These are phyloP conservation scores for Phycomyces blakesleeanus DNA, from an alignment of 192 early-diverging fungal genomes.

Conservation along the genomic window DNA sequence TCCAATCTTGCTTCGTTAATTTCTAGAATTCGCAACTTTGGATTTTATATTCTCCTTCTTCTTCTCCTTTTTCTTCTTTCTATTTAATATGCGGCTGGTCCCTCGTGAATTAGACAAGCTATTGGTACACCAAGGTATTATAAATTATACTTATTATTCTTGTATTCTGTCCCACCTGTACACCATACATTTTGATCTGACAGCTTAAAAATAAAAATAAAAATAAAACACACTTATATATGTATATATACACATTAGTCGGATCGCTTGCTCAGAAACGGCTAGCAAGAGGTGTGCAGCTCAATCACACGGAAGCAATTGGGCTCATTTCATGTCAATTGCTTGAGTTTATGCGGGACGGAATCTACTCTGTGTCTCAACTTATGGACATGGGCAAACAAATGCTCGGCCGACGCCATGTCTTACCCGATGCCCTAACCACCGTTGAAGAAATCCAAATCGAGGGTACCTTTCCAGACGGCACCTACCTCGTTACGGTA, in stretches of 20 bases:
- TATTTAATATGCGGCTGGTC: slow-evolving; percentile 65
- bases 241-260: too few relatives aligned
- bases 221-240: too few relatives aligned
- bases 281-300: slow-evolving; percentile 79
- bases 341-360: slow-evolving; percentile 88
- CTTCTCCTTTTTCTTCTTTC: neutral
- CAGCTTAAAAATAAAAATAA: neutral
- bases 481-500: slow-evolving; percentile 91
- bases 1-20: too few relatives aligned
- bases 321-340: slow-evolving; percentile 87
- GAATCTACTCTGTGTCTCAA: slow-evolving; percentile 78
- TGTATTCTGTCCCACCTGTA: too few relatives aligned
- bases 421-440: slow-evolving; percentile 65
- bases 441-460: slow-evolving; percentile 82
- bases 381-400: slow-evolving; percentile 84
- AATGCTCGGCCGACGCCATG: slow-evolving; percentile 85
- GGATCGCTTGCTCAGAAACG: slow-evolving; percentile 88
- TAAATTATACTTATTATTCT: neutral
- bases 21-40: too few relatives aligned
- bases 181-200: too few relatives aligned
- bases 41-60: neutral
- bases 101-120: slow-evolving; percentile 95
- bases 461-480: slow-evolving; percentile 88
- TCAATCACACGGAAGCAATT: slow-evolving; percentile 84
- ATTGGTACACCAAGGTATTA: slow-evolving; percentile 62